phyloP scores from a whole-genome alignment of 2,329 filamentous ascomycete species.

The Pseudopithomyces chartarum region DNA sequence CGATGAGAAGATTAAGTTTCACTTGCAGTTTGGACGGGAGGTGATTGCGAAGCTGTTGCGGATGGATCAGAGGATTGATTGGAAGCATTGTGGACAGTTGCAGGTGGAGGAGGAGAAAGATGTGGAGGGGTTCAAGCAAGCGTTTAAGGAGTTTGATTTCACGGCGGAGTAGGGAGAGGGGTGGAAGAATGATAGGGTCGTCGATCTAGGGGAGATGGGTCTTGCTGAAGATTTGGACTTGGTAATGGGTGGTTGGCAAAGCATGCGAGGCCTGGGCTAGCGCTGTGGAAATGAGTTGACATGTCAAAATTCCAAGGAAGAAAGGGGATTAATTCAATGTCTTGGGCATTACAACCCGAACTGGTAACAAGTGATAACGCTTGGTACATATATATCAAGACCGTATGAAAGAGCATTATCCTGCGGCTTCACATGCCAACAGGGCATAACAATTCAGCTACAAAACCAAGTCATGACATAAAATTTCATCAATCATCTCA shows the following conservation, averaged over 20 bases:
- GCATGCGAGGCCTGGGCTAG: too few relatives aligned
- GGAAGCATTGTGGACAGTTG: constrained; percentile 82
- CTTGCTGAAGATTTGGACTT: too few relatives aligned
- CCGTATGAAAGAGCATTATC: not conserved
- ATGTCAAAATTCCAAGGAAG: too few relatives aligned
- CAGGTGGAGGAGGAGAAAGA: constrained; percentile 79
- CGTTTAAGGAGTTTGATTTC: constrained; percentile 89
- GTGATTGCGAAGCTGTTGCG: constrained; percentile 87
- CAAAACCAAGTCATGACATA: not conserved
- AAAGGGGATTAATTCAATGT: too few relatives aligned
- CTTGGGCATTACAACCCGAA: too few relatives aligned
- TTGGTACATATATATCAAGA: not conserved
- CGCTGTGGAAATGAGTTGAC: too few relatives aligned
- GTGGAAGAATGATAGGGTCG: too few relatives aligned
- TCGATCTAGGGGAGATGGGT: too few relatives aligned
- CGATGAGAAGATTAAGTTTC: constrained; percentile 74
- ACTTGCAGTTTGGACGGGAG: constrained; percentile 85
- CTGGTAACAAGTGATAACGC: too few relatives aligned
- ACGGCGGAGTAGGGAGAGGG: constrained; percentile 46
- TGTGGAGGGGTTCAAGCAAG: constrained; percentile 76
- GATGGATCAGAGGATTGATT: constrained; percentile 77
- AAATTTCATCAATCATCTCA: not conserved
- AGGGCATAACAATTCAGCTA: not conserved
- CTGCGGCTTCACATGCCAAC: not conserved
- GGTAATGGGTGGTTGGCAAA: too few relatives aligned